Evolutionary conservation across 345 rosid species (phyloP).

Genomic region (Arabis hirsuta): DNA sequence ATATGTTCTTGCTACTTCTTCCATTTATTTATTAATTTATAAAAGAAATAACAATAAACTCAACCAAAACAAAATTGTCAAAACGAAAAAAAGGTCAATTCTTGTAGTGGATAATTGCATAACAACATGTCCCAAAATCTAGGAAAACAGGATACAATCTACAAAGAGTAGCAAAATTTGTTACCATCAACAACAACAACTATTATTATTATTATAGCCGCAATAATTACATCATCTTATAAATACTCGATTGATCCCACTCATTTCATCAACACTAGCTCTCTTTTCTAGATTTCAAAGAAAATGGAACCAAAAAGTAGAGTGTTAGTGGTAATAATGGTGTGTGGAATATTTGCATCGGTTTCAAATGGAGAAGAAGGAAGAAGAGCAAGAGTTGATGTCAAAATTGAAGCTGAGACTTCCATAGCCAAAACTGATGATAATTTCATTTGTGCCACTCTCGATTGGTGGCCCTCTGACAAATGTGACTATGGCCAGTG

Average conservation of each 20-base stretch:
- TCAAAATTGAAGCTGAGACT: slow-evolving; percentile 47
- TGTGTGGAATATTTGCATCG: slow-evolving; percentile 10
- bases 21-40: too few relatives aligned
- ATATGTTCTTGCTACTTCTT: too few relatives aligned
- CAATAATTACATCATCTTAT: neutral
- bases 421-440: slow-evolving; percentile 53
- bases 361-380: slow-evolving; percentile 6
- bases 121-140: slow-evolving; percentile 8
- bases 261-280: neutral
- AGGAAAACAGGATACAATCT: neutral
- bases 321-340: slow-evolving; percentile 1
- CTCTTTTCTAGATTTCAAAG: neutral
- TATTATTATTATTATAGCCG: neutral
- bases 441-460: slow-evolving; percentile 60
- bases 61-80: too few relatives aligned
- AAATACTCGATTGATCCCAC: neutral
- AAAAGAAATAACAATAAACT: too few relatives aligned
- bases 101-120: neutral
- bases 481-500: slow-evolving; percentile 64
- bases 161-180: slow-evolving; percentile 11
- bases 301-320: slow-evolving; percentile 14
- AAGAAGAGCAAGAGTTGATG: slow-evolving; percentile 37
- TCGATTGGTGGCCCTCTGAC: slow-evolving; percentile 69
- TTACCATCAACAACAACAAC: neutral
- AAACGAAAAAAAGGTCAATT: neutral